These are phyloP conservation scores for Arthrinium puccinioides DNA, from an alignment of 2,329 filamentous ascomycete species.

Conservation along the genomic window DNA sequence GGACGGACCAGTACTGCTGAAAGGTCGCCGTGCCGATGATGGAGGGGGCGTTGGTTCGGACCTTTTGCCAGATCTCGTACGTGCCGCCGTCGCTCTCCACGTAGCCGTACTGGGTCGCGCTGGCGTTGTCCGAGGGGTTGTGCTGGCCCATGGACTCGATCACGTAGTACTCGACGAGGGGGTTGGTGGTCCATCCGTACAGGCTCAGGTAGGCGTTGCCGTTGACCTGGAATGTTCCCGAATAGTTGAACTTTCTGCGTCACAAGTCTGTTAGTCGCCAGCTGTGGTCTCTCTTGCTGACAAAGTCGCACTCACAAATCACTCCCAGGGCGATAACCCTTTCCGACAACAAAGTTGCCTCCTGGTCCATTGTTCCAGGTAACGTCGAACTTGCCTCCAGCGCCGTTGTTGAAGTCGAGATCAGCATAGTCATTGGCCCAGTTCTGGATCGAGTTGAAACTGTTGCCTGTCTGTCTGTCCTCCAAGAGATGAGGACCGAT, in stretches of 20 bases:
- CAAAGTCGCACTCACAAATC: conserved; percentile 1
- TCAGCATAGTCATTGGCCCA: conserved; percentile 2
- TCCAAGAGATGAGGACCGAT: no score
- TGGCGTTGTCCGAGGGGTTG: conserved; percentile 11
- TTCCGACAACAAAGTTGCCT: conserved; percentile 4
- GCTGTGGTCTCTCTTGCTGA: neutral
- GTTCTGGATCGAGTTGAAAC: no score
- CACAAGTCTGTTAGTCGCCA: no score
- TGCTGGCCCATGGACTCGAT: conserved; percentile 5
- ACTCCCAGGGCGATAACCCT: conserved; percentile 1
- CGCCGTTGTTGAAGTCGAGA: neutral
- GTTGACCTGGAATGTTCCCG: conserved; percentile 23
- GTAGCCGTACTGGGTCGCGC: conserved; percentile 8
- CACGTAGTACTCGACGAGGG: conserved; percentile 8
- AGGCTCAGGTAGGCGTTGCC: conserved; percentile 13
- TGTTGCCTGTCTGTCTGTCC: no score
- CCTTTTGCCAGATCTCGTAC: conserved; percentile 12
- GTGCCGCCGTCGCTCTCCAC: conserved; percentile 8
- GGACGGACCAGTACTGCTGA: conserved; percentile 31
- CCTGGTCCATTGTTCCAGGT: conserved; percentile 1
- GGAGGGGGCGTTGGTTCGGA: conserved; percentile 22
- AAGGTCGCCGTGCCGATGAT: conserved; percentile 27
- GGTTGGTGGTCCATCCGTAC: conserved; percentile 17
- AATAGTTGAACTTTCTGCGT: conserved; percentile 18
- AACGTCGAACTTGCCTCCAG: neutral